These are phyloP conservation scores for Mycena epipterygia DNA, from an alignment of 768 basidiomycete genomes.

Conservation along the genomic window DNA sequence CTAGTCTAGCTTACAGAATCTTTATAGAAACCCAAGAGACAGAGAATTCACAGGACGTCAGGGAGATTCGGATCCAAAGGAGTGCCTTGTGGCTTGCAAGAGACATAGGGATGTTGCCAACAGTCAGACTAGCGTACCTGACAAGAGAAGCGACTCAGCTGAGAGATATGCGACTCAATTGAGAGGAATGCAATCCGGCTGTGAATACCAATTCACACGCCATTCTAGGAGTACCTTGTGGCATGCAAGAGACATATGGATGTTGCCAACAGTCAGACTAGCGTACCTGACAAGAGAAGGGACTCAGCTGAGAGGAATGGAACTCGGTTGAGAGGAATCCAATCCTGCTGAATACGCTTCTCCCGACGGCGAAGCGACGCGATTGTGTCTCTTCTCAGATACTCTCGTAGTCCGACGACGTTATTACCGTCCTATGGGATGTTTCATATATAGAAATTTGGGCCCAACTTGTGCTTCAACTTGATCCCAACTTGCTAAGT, in stretches of 20 bases:
- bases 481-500: not conserved
- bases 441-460: not conserved
- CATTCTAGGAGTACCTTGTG: not conserved
- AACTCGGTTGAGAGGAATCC: not conserved
- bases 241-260: not conserved
- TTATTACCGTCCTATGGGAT: not conserved
- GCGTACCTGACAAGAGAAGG: not conserved
- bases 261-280: not conserved
- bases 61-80: not conserved
- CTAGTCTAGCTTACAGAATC: not conserved
- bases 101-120: not conserved
- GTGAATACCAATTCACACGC: too few relatives aligned
- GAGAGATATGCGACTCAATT: too few relatives aligned
- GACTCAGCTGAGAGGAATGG: not conserved
- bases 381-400: not conserved
- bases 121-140: too few relatives aligned
- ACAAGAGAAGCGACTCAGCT: not conserved
- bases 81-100: not conserved
- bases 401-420: not conserved
- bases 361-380: not conserved
- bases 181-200: too few relatives aligned
- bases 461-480: not conserved
- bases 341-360: not conserved
- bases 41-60: not conserved
- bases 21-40: not conserved